These are phyloP conservation scores for Chondrus crispus DNA, from an alignment of 23 red algal genomes.

Conservation along the genomic window DNA sequence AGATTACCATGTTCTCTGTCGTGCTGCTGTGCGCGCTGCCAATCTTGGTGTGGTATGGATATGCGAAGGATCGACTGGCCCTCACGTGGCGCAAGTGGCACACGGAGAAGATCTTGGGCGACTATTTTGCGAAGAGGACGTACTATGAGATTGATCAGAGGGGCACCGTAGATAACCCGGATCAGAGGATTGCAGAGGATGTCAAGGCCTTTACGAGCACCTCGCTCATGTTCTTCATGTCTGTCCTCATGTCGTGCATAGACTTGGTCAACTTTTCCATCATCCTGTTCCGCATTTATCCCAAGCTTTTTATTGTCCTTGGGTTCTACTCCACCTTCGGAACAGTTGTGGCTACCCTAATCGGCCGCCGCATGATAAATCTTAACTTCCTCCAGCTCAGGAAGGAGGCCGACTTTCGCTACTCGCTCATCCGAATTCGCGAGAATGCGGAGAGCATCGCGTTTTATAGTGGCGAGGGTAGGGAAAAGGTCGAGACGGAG, in stretches of 20 bases:
- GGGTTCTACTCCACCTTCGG: constrained; percentile 74
- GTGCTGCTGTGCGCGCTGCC: constrained; percentile 72
- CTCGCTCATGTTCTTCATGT: constrained; percentile 78
- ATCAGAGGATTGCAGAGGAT: constrained; percentile 97
- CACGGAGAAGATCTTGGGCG: constrained; percentile 68
- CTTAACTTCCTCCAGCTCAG: constrained; percentile 90
- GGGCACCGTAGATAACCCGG: constrained; percentile 84
- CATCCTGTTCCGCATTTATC: constrained; percentile 92
- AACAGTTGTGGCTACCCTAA: constrained; percentile 57
- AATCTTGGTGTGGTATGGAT: constrained; percentile 79
- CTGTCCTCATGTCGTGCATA: constrained; percentile 75
- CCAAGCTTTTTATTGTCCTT: constrained; percentile 81
- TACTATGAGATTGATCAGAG: constrained; percentile 88
- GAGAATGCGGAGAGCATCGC: constrained; percentile 97
- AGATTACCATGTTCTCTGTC: constrained; percentile 66
- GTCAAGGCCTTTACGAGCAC: constrained; percentile 82
- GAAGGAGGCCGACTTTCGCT: constrained; percentile 96
- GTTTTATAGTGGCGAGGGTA: constrained; percentile 83
- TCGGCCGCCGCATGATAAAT: constrained; percentile 78
- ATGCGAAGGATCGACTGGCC: constrained; percentile 69
- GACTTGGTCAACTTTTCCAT: constrained; percentile 86
- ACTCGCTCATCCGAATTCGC: constrained; percentile 82
- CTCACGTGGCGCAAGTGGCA: constrained; percentile 91
- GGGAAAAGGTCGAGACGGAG: constrained; percentile 60
- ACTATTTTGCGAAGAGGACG: constrained; percentile 80